A percentile compares a stretch with the other conserved stretches of the same genome.
Conservation (phyloP, 2,329 filamentous ascomycete genomes). For the Fusarium aywerte region DNA sequence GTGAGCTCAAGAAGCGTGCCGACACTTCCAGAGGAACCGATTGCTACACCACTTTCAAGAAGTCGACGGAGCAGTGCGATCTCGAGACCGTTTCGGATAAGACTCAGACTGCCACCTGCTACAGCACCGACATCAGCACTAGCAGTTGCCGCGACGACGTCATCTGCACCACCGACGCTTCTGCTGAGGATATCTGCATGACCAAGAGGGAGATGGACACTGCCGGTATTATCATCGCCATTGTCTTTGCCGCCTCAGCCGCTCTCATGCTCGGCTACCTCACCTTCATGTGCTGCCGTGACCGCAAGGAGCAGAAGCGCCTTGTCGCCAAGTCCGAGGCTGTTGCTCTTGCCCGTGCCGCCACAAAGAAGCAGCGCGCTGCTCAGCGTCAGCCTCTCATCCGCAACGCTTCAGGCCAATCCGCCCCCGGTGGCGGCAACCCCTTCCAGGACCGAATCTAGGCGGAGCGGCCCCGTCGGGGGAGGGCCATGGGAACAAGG, state of each 20-base stretch:
- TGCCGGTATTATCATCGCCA: slow-evolving; percentile 60
- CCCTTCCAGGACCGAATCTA: slow-evolving; percentile 55
- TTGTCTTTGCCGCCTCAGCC: slow-evolving; percentile 58
- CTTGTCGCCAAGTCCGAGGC: slow-evolving; percentile 60
- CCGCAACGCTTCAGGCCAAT: slow-evolving; percentile 45
- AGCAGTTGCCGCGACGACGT: slow-evolving; percentile 57
- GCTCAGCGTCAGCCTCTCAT: slow-evolving; percentile 53
- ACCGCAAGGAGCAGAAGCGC: slow-evolving; percentile 58
- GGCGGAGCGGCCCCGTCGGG: slow-evolving; percentile 37
- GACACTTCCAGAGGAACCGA: slow-evolving; percentile 40
- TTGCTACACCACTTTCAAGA: slow-evolving; percentile 53
- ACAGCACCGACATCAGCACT: slow-evolving; percentile 49
- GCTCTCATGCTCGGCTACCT: slow-evolving; percentile 54
- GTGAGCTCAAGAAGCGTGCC: slow-evolving; percentile 33
- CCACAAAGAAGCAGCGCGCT: slow-evolving; percentile 57
- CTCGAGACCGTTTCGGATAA: slow-evolving; percentile 52
- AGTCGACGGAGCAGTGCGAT: slow-evolving; percentile 53
- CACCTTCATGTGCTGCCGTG: slow-evolving; percentile 63
- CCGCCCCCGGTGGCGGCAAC: slow-evolving; percentile 40
- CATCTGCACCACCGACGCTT: slow-evolving; percentile 56
- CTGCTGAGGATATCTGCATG: slow-evolving; percentile 56
- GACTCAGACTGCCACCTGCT: slow-evolving; percentile 55
- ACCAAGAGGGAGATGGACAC: slow-evolving; percentile 55
- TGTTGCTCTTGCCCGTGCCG: slow-evolving; percentile 61
- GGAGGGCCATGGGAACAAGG: slow-evolving; percentile 22